Conservation (phyloP, 2,329 filamentous ascomycete genomes). For the Colletotrichum filicis region DNA sequence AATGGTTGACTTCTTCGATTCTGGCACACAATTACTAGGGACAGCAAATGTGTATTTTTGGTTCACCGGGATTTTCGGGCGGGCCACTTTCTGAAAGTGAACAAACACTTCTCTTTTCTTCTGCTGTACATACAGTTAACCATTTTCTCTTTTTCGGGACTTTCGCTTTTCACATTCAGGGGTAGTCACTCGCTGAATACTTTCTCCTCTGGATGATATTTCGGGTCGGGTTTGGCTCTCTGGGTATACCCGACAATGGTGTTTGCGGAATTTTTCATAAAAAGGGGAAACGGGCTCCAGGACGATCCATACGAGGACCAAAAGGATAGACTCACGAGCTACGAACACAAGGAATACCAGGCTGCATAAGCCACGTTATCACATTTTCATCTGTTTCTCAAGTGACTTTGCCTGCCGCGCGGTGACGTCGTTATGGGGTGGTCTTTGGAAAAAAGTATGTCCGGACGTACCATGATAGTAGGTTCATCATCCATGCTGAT, state of each 20-base stretch:
- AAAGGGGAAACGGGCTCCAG: slow-evolving; percentile 25
- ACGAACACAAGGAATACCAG: slow-evolving; percentile 37
- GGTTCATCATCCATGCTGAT: too few relatives aligned
- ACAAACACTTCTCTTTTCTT: slow-evolving; percentile 25
- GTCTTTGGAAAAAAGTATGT: neutral
- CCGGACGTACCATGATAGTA: too few relatives aligned
- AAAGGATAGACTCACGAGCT: slow-evolving; percentile 41
- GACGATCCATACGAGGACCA: slow-evolving; percentile 27
- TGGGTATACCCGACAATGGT: slow-evolving; percentile 32
- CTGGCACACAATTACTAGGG: neutral
- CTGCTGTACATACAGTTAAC: slow-evolving; percentile 49
- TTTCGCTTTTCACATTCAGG: slow-evolving; percentile 34
- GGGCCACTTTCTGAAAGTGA: neutral
- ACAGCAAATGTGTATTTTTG: neutral
- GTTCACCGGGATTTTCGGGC: neutral
- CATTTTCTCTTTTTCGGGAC: slow-evolving; percentile 33
- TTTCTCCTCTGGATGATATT: slow-evolving; percentile 33
- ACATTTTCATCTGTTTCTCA: neutral
- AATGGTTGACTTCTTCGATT: slow-evolving; percentile 8
- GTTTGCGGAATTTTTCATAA: slow-evolving; percentile 33
- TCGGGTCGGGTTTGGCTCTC: slow-evolving; percentile 27
- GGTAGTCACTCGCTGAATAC: slow-evolving; percentile 35
- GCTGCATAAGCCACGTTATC: slow-evolving; percentile 13
- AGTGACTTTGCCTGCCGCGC: neutral
- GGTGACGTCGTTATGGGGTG: neutral